Percentiles rank a stretch among this genome's conserved stretches.
These are phyloP conservation scores for Suillus plorans DNA, from an alignment of 768 basidiomycete genomes.

Conservation along the genomic window DNA sequence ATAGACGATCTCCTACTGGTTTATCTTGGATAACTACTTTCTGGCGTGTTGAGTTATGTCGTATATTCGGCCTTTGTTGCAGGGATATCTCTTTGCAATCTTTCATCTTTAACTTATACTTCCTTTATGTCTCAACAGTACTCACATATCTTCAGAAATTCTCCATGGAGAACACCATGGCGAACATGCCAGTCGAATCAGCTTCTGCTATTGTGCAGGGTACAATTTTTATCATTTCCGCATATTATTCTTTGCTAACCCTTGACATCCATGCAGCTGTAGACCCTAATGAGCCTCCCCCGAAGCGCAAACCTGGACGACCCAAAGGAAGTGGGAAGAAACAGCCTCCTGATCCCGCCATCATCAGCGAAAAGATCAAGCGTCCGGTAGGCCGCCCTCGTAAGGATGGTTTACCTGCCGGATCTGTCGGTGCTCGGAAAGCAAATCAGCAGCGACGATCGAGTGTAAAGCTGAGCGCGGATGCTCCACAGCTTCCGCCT, in stretches of 20 bases:
- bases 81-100: slow-evolving; percentile 27
- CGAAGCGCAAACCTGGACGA: slow-evolving; percentile 71
- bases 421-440: slow-evolving; percentile 55
- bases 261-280: slow-evolving; percentile 12
- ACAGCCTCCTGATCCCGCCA: slow-evolving; percentile 37
- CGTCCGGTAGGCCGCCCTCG: slow-evolving; percentile 79
- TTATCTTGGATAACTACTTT: slow-evolving; percentile 36
- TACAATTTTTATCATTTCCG: slow-evolving; percentile 8
- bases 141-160: slow-evolving; percentile 22
- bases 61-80: slow-evolving; percentile 33
- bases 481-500: slow-evolving; percentile 22
- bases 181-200: slow-evolving; percentile 26
- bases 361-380: slow-evolving; percentile 56
- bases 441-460: slow-evolving; percentile 41
- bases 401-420: slow-evolving; percentile 80
- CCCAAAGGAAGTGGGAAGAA: slow-evolving; percentile 84
- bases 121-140: slow-evolving; percentile 4
- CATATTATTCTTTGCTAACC: slow-evolving; percentile 10
- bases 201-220: slow-evolving; percentile 29
- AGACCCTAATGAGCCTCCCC: slow-evolving; percentile 33
- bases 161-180: slow-evolving; percentile 26
- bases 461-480: slow-evolving; percentile 27
- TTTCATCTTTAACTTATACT: slow-evolving; percentile 7
- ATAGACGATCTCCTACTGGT: slow-evolving; percentile 23
- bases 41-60: slow-evolving; percentile 25